A percentile compares a stretch with the other conserved stretches of the same genome.
Evolutionary conservation across 305 asterid species (phyloP).

Genomic region (Fraxinus floribunda): DNA sequence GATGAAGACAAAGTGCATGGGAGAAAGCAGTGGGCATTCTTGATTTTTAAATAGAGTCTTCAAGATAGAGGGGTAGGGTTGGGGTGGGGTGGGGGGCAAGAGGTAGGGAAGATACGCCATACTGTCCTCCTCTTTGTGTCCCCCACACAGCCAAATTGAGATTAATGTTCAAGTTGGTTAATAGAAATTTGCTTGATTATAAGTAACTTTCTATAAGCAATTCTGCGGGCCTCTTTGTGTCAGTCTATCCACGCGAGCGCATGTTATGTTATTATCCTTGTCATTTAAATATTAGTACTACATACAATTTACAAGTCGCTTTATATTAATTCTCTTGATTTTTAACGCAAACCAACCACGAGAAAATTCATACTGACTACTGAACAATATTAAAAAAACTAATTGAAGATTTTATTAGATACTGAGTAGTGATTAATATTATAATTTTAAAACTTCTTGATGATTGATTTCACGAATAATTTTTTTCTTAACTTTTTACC

Average conservation of each 20-base stretch:
- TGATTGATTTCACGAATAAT: not conserved
- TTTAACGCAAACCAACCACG: not conserved
- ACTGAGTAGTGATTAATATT: not conserved
- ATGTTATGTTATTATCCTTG: conserved; percentile 2
- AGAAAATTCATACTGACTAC: not conserved
- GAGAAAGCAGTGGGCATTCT: conserved; percentile 33
- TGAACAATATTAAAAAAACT: not conserved
- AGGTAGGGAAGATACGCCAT: not conserved
- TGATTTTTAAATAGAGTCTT: conserved; percentile 11
- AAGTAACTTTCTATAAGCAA: not conserved
- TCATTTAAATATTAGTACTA: not conserved
- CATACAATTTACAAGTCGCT: not conserved
- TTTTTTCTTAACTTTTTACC: not conserved
- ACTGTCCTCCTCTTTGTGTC: conserved; percentile 9
- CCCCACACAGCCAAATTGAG: conserved; percentile 31
- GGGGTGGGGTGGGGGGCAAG: not conserved
- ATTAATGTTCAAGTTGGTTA: conserved; percentile 26
- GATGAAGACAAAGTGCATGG: conserved; percentile 44
- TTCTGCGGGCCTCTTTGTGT: not conserved
- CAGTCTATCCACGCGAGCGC: not conserved
- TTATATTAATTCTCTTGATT: not conserved
- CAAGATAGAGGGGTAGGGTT: not conserved
- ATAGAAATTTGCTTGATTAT: conserved; percentile 24
- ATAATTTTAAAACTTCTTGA: not conserved
- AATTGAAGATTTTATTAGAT: not conserved